phyloP scores from a whole-genome alignment of 2,329 filamentous ascomycete genomes.

The Harringtonia aguacate region DNA sequence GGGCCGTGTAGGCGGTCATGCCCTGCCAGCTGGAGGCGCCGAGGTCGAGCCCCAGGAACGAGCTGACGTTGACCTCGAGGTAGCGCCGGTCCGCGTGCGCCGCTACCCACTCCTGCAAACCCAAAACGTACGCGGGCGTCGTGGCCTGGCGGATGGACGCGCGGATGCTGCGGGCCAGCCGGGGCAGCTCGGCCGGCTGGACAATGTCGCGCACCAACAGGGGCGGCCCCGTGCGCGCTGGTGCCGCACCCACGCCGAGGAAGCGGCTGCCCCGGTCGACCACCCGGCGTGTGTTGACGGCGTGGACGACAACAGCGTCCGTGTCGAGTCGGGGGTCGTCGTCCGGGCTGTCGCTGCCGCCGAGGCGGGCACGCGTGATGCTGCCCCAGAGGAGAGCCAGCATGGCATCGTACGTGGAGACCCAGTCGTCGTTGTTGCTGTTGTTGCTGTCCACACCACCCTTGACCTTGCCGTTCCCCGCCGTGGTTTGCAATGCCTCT shows the following conservation, averaged over 20 bases:
- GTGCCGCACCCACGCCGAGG: constrained; percentile 14
- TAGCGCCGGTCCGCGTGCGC: constrained; percentile 14
- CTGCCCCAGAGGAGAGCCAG: constrained; percentile 30
- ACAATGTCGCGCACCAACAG: background rate
- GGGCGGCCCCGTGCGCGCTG: constrained; percentile 2
- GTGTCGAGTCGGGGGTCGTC: too few relatives aligned
- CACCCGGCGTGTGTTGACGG: constrained; percentile 14
- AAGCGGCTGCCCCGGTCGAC: constrained; percentile 15
- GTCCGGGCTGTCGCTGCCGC: background rate
- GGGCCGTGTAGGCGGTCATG: constrained; percentile 9
- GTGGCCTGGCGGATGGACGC: constrained; percentile 13
- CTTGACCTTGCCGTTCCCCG: too few relatives aligned
- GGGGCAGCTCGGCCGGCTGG: constrained; percentile 7
- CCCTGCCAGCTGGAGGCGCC: constrained; percentile 16
- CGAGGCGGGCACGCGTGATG: constrained; percentile 21
- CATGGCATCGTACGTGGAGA: constrained; percentile 35
- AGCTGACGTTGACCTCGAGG: constrained; percentile 13
- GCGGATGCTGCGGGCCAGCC: constrained; percentile 14
- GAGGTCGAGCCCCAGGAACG: constrained; percentile 17
- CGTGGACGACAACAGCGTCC: too few relatives aligned
- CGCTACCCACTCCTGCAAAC: constrained; percentile 15
- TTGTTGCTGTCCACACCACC: too few relatives aligned
- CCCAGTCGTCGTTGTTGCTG: constrained; percentile 22
- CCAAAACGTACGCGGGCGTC: constrained; percentile 12
- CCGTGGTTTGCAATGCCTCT: constrained; percentile 14